Conservation (phyloP, 371 early-diverging fungal genomes). For the Rhizopus delemar region DNA sequence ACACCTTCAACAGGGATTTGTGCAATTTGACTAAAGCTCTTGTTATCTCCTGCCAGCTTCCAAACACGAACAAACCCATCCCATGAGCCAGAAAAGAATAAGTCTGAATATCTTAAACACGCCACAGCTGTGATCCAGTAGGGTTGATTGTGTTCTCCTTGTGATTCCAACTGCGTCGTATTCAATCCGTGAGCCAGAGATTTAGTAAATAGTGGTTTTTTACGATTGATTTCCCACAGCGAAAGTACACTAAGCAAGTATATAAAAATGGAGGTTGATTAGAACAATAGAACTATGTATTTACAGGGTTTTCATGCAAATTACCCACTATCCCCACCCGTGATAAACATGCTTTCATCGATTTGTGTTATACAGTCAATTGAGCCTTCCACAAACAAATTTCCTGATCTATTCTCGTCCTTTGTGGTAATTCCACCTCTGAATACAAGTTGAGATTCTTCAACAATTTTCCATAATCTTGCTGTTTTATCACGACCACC, state of each 20-base stretch:
- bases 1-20: slow-evolving; percentile 60
- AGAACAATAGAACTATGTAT: not conserved
- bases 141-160: slow-evolving; percentile 47
- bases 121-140: slow-evolving; percentile 89
- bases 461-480: slow-evolving; percentile 93
- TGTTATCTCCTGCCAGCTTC: slow-evolving; percentile 75
- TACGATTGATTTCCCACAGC: slow-evolving; percentile 86
- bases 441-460: slow-evolving; percentile 92
- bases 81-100: slow-evolving; percentile 90
- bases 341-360: slow-evolving; percentile 88
- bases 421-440: slow-evolving; percentile 74
- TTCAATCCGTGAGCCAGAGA: slow-evolving; percentile 79
- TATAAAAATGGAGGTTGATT: not conserved
- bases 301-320: not conserved
- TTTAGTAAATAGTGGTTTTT: slow-evolving; percentile 85
- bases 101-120: slow-evolving; percentile 78
- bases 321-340: slow-evolving; percentile 87
- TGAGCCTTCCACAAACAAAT: slow-evolving; percentile 65
- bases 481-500: slow-evolving; percentile 92
- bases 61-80: slow-evolving; percentile 89
- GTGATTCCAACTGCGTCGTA: slow-evolving; percentile 38
- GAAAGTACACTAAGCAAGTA: slow-evolving; percentile 56
- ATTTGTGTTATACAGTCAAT: slow-evolving; percentile 88
- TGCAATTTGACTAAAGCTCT: slow-evolving; percentile 63
- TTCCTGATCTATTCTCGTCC: slow-evolving; percentile 27